A percentile compares a stretch with the other conserved stretches of the same genome.
Conservation (phyloP, 1,284 basidiomycete species). For the Trichosporon coremiiforme region DNA sequence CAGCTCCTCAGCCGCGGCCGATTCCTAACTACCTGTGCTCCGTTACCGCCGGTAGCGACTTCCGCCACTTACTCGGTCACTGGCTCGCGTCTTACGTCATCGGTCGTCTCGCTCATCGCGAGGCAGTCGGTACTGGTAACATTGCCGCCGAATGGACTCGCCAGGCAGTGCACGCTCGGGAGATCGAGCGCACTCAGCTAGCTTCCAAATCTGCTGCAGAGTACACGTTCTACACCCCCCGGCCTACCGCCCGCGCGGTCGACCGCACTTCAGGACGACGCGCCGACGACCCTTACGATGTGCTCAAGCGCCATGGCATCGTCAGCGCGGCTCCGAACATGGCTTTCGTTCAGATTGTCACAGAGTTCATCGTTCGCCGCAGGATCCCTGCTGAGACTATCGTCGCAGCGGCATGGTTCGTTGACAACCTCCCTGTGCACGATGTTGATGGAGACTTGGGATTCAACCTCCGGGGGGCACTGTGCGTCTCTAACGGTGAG, state of each 20-base stretch:
- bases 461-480: constrained; percentile 11
- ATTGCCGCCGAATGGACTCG: not conserved
- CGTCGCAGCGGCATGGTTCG: constrained; percentile 28
- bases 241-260: not conserved
- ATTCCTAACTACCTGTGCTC: not conserved
- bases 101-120: constrained; percentile 20
- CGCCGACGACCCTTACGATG: constrained; percentile 24
- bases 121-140: constrained; percentile 6
- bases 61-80: constrained; percentile 12
- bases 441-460: constrained; percentile 22
- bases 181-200: not conserved
- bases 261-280: not conserved
- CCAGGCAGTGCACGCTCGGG: not conserved
- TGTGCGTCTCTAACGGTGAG: constrained; percentile 22
- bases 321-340: constrained; percentile 21
- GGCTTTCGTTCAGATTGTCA: constrained; percentile 22
- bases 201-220: not conserved
- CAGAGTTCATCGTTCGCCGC: constrained; percentile 23
- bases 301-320: constrained; percentile 23
- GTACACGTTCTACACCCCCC: not conserved
- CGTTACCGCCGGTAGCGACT: not conserved
- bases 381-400: constrained; percentile 25
- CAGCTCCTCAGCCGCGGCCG: not conserved
- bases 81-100: constrained; percentile 24
- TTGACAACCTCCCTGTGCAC: constrained; percentile 29